Base-by-base conservation (phyloP, 2,329 filamentous ascomycete species). In the Daldinia eschscholtzii region DNA sequence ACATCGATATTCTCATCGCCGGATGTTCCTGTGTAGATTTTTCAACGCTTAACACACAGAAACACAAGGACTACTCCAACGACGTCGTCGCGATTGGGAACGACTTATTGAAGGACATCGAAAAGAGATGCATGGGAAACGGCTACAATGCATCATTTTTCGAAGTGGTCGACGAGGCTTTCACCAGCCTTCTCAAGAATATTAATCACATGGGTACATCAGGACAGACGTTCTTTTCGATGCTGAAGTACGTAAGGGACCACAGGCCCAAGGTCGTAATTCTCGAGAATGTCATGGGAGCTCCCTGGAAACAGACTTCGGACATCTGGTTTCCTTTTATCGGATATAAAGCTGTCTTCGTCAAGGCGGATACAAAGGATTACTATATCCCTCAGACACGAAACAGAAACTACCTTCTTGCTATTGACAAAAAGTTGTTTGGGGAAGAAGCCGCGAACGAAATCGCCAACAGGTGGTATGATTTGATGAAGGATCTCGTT, bases 21-120 rank as follows among this genome's bases (percentile, higher is more conserved):
- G 92, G 92, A 0, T 92, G 91, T 46, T 90, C 91, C 0, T 96
- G 92, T 72, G 91, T 93, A 1, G 92, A 94, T 73, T 92, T 91
- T 70, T 94, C 92, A 0, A 75, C 71, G 0, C 78, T 94, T 35
- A 95, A 94, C 76, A 67, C 57, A 6, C 71, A 66, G 0, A 86
- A 81, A 57, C 77, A 82, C 4, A 81, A 81, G 15, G 88, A 88
- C 64, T 78, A 79, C 67, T 39, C 69, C 2, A 26, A 53, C 1
- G 15, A 57, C 4, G 10, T 52, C 2, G 6, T 53, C 12, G 46
- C 61, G n/a, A 7, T 4, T 6, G 48, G 55, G 18, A 37, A 44
- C 4, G 37, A 23, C 4, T 35, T 65, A 28, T 33, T 88, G 7
- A 73, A 86, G 13, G 73, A 79, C 0, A 88, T 89, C 66, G 82